A percentile compares a stretch with the other conserved stretches of the same genome.
phyloP scores from a whole-genome alignment of 176 grass and related monocot genomes.

The Puya raimondii region DNA sequence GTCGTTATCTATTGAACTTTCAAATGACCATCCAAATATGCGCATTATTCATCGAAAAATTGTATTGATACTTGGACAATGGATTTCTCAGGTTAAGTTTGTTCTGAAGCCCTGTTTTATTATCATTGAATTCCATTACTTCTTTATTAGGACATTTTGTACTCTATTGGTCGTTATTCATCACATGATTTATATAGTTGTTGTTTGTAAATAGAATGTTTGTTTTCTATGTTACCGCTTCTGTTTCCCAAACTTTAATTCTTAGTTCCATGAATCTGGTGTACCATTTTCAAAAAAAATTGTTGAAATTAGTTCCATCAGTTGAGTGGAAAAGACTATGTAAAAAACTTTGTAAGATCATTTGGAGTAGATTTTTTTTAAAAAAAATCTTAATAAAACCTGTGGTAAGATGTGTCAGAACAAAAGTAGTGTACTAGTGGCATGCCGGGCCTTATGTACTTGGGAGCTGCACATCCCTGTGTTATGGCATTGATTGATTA shows the following conservation, averaged over 20 bases:
- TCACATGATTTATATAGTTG: neutral
- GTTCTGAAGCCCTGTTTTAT: neutral
- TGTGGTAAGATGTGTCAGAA: too few relatives aligned
- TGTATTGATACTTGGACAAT: slow-evolving; percentile 83
- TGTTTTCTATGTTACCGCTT: too few relatives aligned
- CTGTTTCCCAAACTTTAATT: neutral
- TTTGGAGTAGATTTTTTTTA: too few relatives aligned
- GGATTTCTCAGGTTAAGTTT: slow-evolving; percentile 86
- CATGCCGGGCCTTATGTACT: too few relatives aligned
- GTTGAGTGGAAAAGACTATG: too few relatives aligned
- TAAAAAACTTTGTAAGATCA: too few relatives aligned
- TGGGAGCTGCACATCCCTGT: too few relatives aligned
- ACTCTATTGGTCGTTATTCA: neutral
- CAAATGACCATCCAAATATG: slow-evolving; percentile 93
- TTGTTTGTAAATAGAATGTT: neutral
- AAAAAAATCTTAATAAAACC: too few relatives aligned
- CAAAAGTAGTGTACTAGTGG: too few relatives aligned
- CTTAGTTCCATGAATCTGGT: neutral
- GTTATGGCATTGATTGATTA: too few relatives aligned
- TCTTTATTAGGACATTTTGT: neutral
- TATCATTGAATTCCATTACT: neutral
- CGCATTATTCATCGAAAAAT: slow-evolving; percentile 88
- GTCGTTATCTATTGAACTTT: slow-evolving; percentile 78
- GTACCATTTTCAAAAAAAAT: neutral
- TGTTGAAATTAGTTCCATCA: neutral